Evolutionary conservation across 805 yeast genomes (phyloP).

Genomic region (Candida quercuum): DNA sequence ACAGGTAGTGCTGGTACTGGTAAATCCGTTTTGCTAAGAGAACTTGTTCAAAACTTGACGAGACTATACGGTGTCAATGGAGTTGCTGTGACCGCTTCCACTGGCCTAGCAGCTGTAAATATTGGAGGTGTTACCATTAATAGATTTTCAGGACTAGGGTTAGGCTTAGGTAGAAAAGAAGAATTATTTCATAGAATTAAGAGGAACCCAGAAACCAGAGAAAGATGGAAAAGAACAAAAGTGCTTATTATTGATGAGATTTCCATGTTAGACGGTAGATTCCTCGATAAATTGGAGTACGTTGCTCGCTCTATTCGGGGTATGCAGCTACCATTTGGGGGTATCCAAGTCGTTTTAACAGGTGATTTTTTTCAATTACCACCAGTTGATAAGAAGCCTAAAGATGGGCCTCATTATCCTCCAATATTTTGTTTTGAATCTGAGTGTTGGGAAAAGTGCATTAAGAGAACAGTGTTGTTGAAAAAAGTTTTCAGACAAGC

Average conservation of each 20-base stretch:
- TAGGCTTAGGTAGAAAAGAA: conserved; percentile 47
- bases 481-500: conserved; percentile 86
- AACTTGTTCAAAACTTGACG: conserved; percentile 52
- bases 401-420: conserved; percentile 26
- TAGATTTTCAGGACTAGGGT: conserved; percentile 79
- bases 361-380: conserved; percentile 98
- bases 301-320: conserved; percentile 57
- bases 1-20: conserved; percentile 91
- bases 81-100: conserved; percentile 90
- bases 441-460: conserved; percentile 56
- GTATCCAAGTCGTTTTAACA: conserved; percentile 80
- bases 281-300: conserved; percentile 69
- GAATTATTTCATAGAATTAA: conserved; percentile 37
- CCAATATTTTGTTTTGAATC: conserved; percentile 71
- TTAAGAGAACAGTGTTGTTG: conserved; percentile 63
- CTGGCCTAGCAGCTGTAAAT: conserved; percentile 93
- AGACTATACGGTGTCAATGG: conserved; percentile 36
- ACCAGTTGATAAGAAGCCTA: conserved; percentile 53
- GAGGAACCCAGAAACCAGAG: conserved; percentile 35
- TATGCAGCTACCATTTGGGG: conserved; percentile 74
- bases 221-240: conserved; percentile 61
- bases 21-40: conserved; percentile 63
- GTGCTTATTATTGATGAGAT: conserved; percentile 88
- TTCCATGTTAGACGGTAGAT: conserved; percentile 83
- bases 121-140: conserved; percentile 90